Conservation (phyloP, 2,329 filamentous ascomycete genomes). For the Pseudopyrenochaeta lycopersici region DNA sequence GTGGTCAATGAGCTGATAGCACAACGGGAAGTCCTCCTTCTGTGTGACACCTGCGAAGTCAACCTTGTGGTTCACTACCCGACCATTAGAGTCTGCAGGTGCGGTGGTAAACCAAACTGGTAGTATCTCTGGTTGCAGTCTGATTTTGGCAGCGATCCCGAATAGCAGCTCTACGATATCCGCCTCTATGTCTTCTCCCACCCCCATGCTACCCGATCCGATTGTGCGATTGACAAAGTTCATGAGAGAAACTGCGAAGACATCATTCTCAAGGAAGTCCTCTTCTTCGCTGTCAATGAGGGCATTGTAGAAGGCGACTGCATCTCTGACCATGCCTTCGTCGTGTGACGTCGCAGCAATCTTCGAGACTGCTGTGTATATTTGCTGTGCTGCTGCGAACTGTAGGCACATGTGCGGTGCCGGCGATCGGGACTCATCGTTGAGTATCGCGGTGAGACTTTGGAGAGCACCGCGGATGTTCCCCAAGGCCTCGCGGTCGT, state of each 20-base stretch:
- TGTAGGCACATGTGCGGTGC: slow-evolving; percentile 90
- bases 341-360: slow-evolving; percentile 87
- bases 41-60: slow-evolving; percentile 86
- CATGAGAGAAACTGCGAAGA: slow-evolving; percentile 87
- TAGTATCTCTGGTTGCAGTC: slow-evolving; percentile 85
- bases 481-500: slow-evolving; percentile 60
- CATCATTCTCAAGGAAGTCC: slow-evolving; percentile 85
- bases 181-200: slow-evolving; percentile 83
- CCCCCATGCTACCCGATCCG: slow-evolving; percentile 74
- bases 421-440: slow-evolving; percentile 87
- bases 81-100: slow-evolving; percentile 50
- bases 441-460: slow-evolving; percentile 72
- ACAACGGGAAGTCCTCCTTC: slow-evolving; percentile 91
- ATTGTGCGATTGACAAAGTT: slow-evolving; percentile 84
- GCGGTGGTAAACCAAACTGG: slow-evolving; percentile 85
- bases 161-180: slow-evolving; percentile 93
- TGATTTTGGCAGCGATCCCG: slow-evolving; percentile 95
- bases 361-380: slow-evolving; percentile 89
- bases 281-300: slow-evolving; percentile 97
- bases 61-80: slow-evolving; percentile 62
- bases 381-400: slow-evolving; percentile 84
- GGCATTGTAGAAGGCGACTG: slow-evolving; percentile 86
- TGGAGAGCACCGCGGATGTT: slow-evolving; percentile 64
- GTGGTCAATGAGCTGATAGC: slow-evolving; percentile 95
- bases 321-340: slow-evolving; percentile 84